Conservation (phyloP, 2,329 filamentous ascomycete genomes). For the Verticillium nonalfalfae region DNA sequence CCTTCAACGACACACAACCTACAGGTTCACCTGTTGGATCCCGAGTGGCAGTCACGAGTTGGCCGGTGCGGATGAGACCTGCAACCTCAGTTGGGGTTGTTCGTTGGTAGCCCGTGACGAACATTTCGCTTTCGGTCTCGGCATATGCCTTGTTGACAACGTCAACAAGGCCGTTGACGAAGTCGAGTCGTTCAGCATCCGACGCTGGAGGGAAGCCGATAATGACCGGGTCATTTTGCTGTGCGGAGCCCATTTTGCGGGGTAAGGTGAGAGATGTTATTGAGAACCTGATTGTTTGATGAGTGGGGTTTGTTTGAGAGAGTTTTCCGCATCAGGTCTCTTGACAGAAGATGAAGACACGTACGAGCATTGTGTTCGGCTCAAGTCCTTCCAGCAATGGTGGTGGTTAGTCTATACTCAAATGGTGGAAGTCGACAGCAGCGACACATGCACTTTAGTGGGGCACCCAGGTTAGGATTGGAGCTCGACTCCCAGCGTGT, state of each 20-base stretch:
- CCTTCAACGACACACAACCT: background rate
- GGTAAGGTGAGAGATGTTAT: background rate
- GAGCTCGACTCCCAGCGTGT: too few relatives aligned
- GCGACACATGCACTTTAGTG: too few relatives aligned
- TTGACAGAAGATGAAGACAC: too few relatives aligned
- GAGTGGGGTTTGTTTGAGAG: too few relatives aligned
- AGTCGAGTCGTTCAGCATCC: conserved; percentile 11
- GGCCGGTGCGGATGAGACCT: background rate
- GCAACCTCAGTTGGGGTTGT: conserved; percentile 8
- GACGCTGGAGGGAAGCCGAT: conserved; percentile 14
- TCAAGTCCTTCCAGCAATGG: too few relatives aligned
- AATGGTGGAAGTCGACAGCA: too few relatives aligned
- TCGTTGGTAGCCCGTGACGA: conserved; percentile 17
- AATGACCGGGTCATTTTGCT: background rate
- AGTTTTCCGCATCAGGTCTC: too few relatives aligned
- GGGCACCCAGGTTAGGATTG: too few relatives aligned
- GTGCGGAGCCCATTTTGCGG: background rate
- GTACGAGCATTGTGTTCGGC: too few relatives aligned
- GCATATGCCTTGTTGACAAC: conserved; percentile 20
- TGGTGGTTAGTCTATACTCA: too few relatives aligned
- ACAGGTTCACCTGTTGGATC: background rate
- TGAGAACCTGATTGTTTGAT: too few relatives aligned
- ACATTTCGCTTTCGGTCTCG: conserved; percentile 18
- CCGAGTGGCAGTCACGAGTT: background rate
- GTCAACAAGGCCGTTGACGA: conserved; percentile 10